Evolutionary conservation across 768 basidiomycete genomes (phyloP).

Genomic region (Crepidotus variabilis): DNA sequence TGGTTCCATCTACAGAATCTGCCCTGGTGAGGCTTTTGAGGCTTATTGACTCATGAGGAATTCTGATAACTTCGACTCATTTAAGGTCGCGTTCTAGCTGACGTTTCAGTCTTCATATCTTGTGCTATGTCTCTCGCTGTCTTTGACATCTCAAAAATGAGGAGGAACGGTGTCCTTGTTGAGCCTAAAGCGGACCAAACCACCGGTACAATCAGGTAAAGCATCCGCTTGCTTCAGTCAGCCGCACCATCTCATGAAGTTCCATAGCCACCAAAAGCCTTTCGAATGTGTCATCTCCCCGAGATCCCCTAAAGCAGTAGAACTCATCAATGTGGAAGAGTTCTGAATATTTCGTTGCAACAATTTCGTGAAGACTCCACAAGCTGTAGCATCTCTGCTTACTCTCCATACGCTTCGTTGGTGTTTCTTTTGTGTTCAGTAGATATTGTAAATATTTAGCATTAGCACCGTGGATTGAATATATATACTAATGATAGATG

Average conservation of each 20-base stretch:
- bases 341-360: not conserved
- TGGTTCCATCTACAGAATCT: slow-evolving; percentile 23
- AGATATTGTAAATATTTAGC: too few relatives aligned
- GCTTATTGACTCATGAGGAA: too few relatives aligned
- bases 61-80: too few relatives aligned
- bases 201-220: slow-evolving; percentile 22
- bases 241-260: not conserved
- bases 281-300: slow-evolving; percentile 36
- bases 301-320: slow-evolving; percentile 33
- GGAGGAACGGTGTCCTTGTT: slow-evolving; percentile 21
- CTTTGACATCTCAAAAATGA: slow-evolving; percentile 33
- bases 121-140: slow-evolving; percentile 38
- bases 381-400: too few relatives aligned
- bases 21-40: slow-evolving; percentile 32
- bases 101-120: slow-evolving; percentile 38
- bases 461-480: too few relatives aligned
- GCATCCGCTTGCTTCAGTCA: not conserved
- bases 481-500: too few relatives aligned
- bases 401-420: too few relatives aligned
- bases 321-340: slow-evolving; percentile 30
- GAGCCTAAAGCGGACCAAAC: slow-evolving; percentile 37
- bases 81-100: slow-evolving; percentile 34
- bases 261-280: slow-evolving; percentile 31
- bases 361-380: not conserved
- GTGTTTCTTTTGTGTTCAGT: too few relatives aligned